A percentile compares a stretch with the other conserved stretches of the same genome.
phyloP scores from a whole-genome alignment of 2,329 filamentous ascomycete species.

The Apiospora pterosperma region DNA sequence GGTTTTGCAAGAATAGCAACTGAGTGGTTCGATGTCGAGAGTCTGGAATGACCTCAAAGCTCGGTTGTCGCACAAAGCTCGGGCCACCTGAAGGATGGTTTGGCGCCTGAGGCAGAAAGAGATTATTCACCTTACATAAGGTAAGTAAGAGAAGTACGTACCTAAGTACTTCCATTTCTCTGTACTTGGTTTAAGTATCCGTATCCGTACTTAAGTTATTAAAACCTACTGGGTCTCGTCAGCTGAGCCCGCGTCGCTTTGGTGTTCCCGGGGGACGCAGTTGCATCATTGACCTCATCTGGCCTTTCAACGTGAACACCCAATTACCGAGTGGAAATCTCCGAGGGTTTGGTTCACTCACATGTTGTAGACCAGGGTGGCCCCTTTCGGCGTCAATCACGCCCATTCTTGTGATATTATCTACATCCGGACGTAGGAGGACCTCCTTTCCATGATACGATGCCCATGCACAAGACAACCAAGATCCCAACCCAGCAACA shows the following conservation, averaged over 20 bases:
- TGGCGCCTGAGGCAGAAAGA: not conserved
- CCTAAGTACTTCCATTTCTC: too few species aligned
- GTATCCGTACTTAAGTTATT: too few species aligned
- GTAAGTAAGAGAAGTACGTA: too few species aligned
- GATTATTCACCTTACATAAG: not conserved
- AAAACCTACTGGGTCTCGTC: not conserved
- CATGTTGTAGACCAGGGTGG: not conserved
- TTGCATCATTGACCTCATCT: not conserved
- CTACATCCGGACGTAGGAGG: not conserved
- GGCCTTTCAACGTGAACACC: not conserved
- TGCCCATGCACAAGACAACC: not conserved
- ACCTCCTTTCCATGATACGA: not conserved
- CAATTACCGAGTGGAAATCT: too few species aligned
- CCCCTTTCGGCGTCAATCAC: not conserved
- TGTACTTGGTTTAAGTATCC: not conserved
- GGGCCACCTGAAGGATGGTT: not conserved
- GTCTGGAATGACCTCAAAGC: conserved; percentile 1
- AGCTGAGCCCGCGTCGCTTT: not conserved
- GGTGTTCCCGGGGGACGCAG: not conserved
- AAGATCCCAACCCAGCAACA: not conserved
- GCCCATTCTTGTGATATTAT: not conserved
- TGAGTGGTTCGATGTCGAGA: conserved; percentile 4
- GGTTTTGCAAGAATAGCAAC: not conserved
- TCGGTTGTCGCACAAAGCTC: not conserved
- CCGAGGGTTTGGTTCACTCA: too few species aligned